Conservation (phyloP, 148 eudicot genomes). For the Rhododendron ferrugineum region DNA sequence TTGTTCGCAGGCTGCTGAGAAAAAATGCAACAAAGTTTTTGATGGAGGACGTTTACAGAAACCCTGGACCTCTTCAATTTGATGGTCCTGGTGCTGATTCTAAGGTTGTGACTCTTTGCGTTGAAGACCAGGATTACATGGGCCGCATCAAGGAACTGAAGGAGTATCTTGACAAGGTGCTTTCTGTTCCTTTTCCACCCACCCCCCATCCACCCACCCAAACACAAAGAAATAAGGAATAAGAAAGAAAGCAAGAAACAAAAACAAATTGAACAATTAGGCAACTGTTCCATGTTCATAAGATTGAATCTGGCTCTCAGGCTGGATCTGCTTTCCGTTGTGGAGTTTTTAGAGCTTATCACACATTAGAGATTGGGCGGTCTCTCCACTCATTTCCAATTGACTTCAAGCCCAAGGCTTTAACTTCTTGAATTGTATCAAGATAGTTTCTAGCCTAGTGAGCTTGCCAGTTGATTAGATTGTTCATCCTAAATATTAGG, state of each 20-base stretch:
- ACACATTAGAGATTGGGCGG: not conserved
- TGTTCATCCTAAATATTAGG: not conserved
- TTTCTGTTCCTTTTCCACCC: not conserved
- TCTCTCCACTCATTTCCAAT: not conserved
- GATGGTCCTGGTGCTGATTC: slow-evolving; percentile 99
- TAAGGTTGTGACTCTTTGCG: slow-evolving; percentile 78
- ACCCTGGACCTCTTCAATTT: slow-evolving; percentile 97
- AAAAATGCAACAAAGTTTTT: slow-evolving; percentile 78
- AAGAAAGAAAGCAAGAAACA: not conserved
- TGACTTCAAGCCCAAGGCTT: not conserved
- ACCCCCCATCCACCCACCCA: not conserved
- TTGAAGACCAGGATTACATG: slow-evolving; percentile 98
- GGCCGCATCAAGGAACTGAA: slow-evolving; percentile 89
- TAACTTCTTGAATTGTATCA: not conserved
- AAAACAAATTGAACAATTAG: not conserved
- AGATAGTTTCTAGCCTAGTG: not conserved
- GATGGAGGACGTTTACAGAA: slow-evolving; percentile 90
- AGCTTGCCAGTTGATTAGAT: not conserved
- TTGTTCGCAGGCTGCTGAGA: slow-evolving; percentile 61
- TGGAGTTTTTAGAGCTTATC: not conserved
- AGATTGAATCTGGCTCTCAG: not conserved
- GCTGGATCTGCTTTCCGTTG: not conserved
- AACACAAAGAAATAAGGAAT: not conserved
- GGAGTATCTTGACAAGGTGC: slow-evolving; percentile 78
- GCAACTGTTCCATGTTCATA: not conserved